phyloP scores from a whole-genome alignment of 1,139 yeast genomes.

The Geotrichum carabidarum region DNA sequence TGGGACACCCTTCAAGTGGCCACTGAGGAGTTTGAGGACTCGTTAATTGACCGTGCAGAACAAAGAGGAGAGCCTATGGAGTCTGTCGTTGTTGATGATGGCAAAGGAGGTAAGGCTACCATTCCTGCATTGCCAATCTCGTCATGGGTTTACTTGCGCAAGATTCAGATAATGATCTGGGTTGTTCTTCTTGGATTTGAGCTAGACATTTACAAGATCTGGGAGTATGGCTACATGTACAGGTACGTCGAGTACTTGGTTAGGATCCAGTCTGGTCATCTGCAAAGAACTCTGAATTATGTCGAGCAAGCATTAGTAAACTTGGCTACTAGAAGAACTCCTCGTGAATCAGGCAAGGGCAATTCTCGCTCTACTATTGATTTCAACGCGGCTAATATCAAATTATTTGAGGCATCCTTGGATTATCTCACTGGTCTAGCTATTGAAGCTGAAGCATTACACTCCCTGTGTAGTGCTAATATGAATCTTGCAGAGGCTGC shows the following conservation, averaged over 20 bases:
- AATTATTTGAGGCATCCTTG: slow-evolving; percentile 21
- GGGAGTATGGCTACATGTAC: slow-evolving; percentile 64
- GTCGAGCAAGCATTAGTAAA: slow-evolving; percentile 37
- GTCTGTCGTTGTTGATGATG: slow-evolving; percentile 1
- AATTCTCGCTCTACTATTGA: neutral
- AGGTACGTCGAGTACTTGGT: slow-evolving; percentile 57
- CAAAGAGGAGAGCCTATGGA: slow-evolving; percentile 6
- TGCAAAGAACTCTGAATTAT: slow-evolving; percentile 47
- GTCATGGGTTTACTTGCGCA: slow-evolving; percentile 61
- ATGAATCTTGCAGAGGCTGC: slow-evolving; percentile 41
- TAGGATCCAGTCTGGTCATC: slow-evolving; percentile 46
- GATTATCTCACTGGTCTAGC: slow-evolving; percentile 33
- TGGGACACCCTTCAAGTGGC: slow-evolving; percentile 88
- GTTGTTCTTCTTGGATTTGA: slow-evolving; percentile 72
- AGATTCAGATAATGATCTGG: slow-evolving; percentile 65
- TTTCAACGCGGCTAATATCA: neutral
- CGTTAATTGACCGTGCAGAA: slow-evolving; percentile 57
- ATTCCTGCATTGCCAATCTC: slow-evolving; percentile 52
- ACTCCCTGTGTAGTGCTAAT: slow-evolving; percentile 41
- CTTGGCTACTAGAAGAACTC: slow-evolving; percentile 34
- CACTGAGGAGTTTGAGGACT: slow-evolving; percentile 86
- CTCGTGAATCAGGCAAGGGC: neutral
- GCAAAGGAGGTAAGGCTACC: slow-evolving; percentile 2
- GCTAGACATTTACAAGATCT: slow-evolving; percentile 63
- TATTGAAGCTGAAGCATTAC: slow-evolving; percentile 39